phyloP scores from a whole-genome alignment of 345 rosid species.

The Toxicodendron radicans region DNA sequence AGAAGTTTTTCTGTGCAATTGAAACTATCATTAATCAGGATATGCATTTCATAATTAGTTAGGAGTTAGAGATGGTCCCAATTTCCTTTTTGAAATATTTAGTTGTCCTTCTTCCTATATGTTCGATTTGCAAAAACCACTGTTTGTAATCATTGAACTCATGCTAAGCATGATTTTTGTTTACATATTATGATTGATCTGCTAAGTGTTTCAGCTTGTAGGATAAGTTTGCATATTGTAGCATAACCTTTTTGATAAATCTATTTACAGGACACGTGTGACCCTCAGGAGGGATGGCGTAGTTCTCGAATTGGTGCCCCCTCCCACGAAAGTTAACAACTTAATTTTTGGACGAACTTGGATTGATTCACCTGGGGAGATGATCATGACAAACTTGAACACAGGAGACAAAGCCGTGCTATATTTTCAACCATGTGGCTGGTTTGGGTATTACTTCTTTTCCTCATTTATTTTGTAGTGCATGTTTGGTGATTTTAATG shows the following conservation, averaged over 20 bases:
- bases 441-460: constrained; percentile 61
- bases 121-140: neutral
- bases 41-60: neutral
- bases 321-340: constrained; percentile 72
- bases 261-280: constrained; percentile 62
- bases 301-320: constrained; percentile 79
- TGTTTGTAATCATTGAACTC: neutral
- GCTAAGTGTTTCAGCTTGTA: neutral
- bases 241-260: constrained; percentile 11
- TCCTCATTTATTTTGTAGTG: neutral
- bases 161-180: neutral
- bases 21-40: neutral
- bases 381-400: constrained; percentile 70
- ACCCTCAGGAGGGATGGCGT: constrained; percentile 73
- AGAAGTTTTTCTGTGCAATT: neutral
- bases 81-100: neutral
- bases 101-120: neutral
- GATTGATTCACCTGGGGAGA: constrained; percentile 78
- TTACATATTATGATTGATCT: neutral
- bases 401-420: constrained; percentile 77
- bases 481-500: neutral
- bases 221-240: neutral
- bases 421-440: constrained; percentile 82
- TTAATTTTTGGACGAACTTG: constrained; percentile 83
- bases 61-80: neutral